Evolutionary conservation across 2,329 filamentous ascomycete species (phyloP), one percentile per base, ranked within the genome.

Genomic region (Escovopsis sp.): DNA sequence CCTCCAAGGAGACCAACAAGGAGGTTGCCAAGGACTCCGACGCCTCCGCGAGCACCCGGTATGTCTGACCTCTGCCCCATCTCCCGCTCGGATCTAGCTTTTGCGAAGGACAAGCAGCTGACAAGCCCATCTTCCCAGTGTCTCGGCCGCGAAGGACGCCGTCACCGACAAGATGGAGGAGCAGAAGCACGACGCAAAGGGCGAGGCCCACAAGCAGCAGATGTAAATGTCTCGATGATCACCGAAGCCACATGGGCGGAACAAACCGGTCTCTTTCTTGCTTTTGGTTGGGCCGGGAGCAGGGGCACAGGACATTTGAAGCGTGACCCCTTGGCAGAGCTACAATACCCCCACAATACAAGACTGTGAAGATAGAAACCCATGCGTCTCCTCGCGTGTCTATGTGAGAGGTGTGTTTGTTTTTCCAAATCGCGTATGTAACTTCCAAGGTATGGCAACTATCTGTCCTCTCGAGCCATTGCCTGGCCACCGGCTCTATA

Each of bases 1-100:
- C 68, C 41, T 71, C 65, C 61, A 79, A 80, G 71, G 73, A 79
- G 62, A 62, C 63, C 62, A 79, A 80, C 70, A 79, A 80, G 70
- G 53, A 67, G 45, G 66, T 73, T 45, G 76, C 75, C 56, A 79
- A 79, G 68, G 71, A 73, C 53, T 55, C 46, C 54, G 59, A 75
- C 51, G 64, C 63, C 41, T 44, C 46, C 45, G 5, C 74, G 39
- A 52, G 58, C 51, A 73, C 68, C 52, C 73, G 75, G 63, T 66
- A 55, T 48, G 58, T 33, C 28, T n/a, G n/a, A 3, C 26, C 4
- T 19, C 16, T 10, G 2, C 6, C 6, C 9, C n/a, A 16, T 11
- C 5, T 17, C 4, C 14, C 9, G 17, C 4, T 14, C 9, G 12
- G 10, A 7, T 4, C 2, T 5, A 29, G 5, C 4, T 1, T 19